Base-by-base conservation (phyloP, 2,329 filamentous ascomycete species). In the Pleoardoris graminearum region DNA sequence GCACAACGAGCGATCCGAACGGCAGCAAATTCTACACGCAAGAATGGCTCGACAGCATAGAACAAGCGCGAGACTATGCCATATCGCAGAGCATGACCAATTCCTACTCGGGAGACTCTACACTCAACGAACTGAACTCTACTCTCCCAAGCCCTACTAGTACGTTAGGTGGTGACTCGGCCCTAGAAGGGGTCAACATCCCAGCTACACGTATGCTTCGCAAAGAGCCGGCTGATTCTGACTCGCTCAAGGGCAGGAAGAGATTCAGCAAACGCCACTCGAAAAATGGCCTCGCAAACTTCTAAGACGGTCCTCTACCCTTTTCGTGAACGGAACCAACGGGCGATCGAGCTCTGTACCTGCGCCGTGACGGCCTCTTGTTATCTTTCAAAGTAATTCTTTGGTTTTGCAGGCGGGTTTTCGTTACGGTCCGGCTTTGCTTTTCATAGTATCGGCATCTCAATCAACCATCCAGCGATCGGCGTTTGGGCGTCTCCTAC, bases 31-130 rank as follows among this genome's bases (percentile, higher is more conserved):
- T 85, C 52, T 87, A 86, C 4, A 89, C 90, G 4, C 86, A 94
- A 60, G 93, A 97, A 71, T 99, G 94, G 94, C 82, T 97, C 43
- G 92, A 96, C 64, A 87, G 86, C 35, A 80, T 99, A 36, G 91
- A 96, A 62, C 85, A 89, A 59, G 91, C 94, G 5, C 88, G 88
- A 67, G 92, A 97, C 55, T 81, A 95, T 63, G 93, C 91, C 3
- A 72, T 89, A 29, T 88, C 89, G 2, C 88, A 93, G 66, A 87
- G 84, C 60, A 80, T 84, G 55, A 76, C 82, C 17, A 84, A 83
- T 36, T 82, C 85, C 7, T 91, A 90, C 68, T 84, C 81, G 43
- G 88, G 67, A 46, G 77, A 78, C 47, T 72, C 76, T 5, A 65
- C 73, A 21, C 65, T 79, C 43, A 77, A 76, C 51, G 76, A 79